Evolutionary conservation across 2,329 filamentous ascomycete genomes (phyloP).

Genomic region (Sporothrix protearum): DNA sequence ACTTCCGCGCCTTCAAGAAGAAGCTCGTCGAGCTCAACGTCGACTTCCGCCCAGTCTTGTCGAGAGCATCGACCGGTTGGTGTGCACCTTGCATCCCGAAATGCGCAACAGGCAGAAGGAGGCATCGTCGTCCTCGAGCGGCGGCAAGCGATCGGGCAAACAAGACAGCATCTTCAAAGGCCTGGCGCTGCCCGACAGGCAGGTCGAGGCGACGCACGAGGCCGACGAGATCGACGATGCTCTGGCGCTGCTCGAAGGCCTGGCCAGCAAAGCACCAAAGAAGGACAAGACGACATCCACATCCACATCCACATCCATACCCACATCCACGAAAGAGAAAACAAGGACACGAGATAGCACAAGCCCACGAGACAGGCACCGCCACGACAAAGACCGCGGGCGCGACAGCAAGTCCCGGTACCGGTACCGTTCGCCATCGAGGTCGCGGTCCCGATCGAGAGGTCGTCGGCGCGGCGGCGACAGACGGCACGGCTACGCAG

Average conservation of each 20-base stretch:
- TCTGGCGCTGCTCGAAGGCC: slow-evolving; percentile 80
- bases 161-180: slow-evolving; percentile 78
- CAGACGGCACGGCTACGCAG: slow-evolving; percentile 24
- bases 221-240: slow-evolving; percentile 82
- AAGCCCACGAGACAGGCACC: slow-evolving; percentile 24
- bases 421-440: slow-evolving; percentile 35
- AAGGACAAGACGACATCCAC: slow-evolving; percentile 21
- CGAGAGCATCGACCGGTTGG: slow-evolving; percentile 85
- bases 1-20: slow-evolving; percentile 68
- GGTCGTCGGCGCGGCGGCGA: slow-evolving; percentile 41
- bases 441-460: slow-evolving; percentile 44
- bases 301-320: not conserved
- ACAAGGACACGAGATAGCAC: slow-evolving; percentile 26
- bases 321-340: not conserved
- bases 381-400: slow-evolving; percentile 41
- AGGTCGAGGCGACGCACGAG: slow-evolving; percentile 37
- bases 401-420: slow-evolving; percentile 42
- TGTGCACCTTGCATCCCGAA: slow-evolving; percentile 86
- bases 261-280: slow-evolving; percentile 62
- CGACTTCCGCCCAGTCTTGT: slow-evolving; percentile 79
- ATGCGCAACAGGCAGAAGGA: slow-evolving; percentile 56
- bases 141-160: slow-evolving; percentile 42
- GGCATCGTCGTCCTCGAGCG: slow-evolving; percentile 16
- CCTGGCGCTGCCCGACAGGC: slow-evolving; percentile 78
- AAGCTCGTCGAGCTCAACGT: slow-evolving; percentile 73